These are phyloP conservation scores for Pseudogymnoascus destructans DNA, from an alignment of 2,329 filamentous ascomycete genomes.

Conservation along the genomic window DNA sequence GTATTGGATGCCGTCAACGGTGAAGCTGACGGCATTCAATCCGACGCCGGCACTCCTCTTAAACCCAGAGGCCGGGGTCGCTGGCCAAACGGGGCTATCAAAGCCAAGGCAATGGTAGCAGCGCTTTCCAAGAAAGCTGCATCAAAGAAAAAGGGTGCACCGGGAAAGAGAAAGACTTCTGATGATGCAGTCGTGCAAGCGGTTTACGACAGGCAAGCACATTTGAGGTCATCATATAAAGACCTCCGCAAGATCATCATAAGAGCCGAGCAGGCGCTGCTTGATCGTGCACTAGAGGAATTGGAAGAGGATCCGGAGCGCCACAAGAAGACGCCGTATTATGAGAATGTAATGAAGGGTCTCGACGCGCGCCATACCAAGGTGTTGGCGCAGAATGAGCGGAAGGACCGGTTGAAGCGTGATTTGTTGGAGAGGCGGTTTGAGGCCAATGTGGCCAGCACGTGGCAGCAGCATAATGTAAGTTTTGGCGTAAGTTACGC, in stretches of 20 bases:
- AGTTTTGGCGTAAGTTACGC: background rate
- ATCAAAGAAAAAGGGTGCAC: constrained; percentile 9
- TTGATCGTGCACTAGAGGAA: constrained; percentile 21
- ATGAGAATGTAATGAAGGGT: constrained; percentile 15
- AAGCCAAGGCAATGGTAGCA: background rate
- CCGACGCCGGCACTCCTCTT: background rate
- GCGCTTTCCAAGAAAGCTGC: constrained; percentile 11
- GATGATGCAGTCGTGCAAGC: constrained; percentile 20
- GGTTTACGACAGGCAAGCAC: constrained; percentile 20
- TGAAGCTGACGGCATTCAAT: background rate
- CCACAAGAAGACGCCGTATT: constrained; percentile 23
- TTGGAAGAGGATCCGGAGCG: constrained; percentile 18
- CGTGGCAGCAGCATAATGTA: background rate
- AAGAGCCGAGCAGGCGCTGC: constrained; percentile 18
- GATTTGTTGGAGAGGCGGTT: background rate
- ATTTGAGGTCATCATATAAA: constrained; percentile 21
- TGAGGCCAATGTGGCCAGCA: background rate
- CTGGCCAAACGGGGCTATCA: background rate
- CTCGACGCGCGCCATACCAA: constrained; percentile 14
- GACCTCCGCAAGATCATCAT: constrained; percentile 14
- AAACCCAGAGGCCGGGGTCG: background rate
- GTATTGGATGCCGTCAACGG: background rate
- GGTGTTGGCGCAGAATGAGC: background rate
- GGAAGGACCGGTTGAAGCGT: background rate
- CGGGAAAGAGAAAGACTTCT: constrained; percentile 8